Base-by-base conservation (phyloP, 2,329 filamentous ascomycete species). In the Penicillium vulpinum region DNA sequence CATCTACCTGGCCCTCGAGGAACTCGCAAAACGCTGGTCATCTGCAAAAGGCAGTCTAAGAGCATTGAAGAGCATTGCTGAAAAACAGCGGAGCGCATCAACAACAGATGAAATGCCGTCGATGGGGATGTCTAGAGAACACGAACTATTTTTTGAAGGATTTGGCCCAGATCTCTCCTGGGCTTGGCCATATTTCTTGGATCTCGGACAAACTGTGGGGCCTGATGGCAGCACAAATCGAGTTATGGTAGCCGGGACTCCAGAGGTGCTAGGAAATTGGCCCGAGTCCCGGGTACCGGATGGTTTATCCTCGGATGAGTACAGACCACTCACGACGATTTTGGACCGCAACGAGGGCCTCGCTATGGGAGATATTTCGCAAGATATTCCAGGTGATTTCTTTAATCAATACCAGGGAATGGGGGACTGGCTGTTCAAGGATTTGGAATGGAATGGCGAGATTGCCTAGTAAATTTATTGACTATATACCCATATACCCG, bases 341-440 rank as follows among this genome's bases (percentile, higher is more conserved):
- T 43, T 67, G 21, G 64, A 67, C 24, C 60, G 59, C n/a, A 62
- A 62, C 18, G 57, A 55, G 3, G 62, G 62, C 8, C 53, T 57
- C 13, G 15, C 46, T 3, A 64, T 59, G 33, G 54, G 46, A 3
- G 59, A 60, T 21, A 51, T 57, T 45, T 16, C 51, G 4, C 51
- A 24, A 7, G 31, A 18, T 8, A 51, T 64, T 10, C 36, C 56
- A 10, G 58, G 62, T 31, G 61, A 65, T 9, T 56, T 64, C 36
- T 59, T 67, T 26, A 55, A 61, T 36, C 65, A 68, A 51, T 70
- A 70, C 24, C 64, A 67, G 43, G 68, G 68, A 2, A 70, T 70
- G 53, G 68, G 68, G 7, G 65, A 69, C 39, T 70, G 67, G 68
- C 60, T 69, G 2, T 56, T 70, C n/a, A 62, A 62, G 31, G 65